phyloP scores from a whole-genome alignment of 805 yeast genomes.

The Starmerella floris region DNA sequence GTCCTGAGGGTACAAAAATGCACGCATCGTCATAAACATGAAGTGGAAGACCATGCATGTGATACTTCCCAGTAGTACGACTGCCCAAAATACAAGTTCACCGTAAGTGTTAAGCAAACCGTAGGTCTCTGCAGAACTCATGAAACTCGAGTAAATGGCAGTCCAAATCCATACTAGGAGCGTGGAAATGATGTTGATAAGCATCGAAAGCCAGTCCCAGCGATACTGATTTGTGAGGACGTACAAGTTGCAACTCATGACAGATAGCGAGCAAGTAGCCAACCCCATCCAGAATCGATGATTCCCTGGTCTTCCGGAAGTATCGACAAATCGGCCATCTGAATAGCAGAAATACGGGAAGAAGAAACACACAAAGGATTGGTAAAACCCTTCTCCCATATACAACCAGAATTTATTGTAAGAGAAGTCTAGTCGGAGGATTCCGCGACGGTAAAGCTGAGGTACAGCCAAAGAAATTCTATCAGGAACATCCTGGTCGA shows the following conservation, averaged over 20 bases:
- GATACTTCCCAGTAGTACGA: constrained; percentile 43
- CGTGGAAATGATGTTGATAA: constrained; percentile 43
- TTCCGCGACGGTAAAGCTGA: constrained; percentile 56
- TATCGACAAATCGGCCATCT: constrained; percentile 28
- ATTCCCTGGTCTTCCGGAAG: constrained; percentile 24
- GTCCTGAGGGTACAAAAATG: constrained; percentile 48
- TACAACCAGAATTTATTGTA: constrained; percentile 47
- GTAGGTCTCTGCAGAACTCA: constrained; percentile 44
- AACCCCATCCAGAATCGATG: constrained; percentile 67
- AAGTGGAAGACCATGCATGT: constrained; percentile 52
- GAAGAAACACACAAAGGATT: constrained; percentile 54
- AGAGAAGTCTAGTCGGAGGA: constrained; percentile 52
- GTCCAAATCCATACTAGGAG: constrained; percentile 60
- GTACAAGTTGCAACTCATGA: constrained; percentile 51
- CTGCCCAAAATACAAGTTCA: constrained; percentile 51
- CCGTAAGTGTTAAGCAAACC: constrained; percentile 55
- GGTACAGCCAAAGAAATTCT: constrained; percentile 56
- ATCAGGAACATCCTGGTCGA: constrained; percentile 69
- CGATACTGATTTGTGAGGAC: constrained; percentile 55
- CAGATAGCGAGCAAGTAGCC: constrained; percentile 48
- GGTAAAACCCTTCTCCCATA: constrained; percentile 63
- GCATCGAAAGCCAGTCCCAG: constrained; percentile 62
- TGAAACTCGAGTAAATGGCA: constrained; percentile 58
- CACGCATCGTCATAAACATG: constrained; percentile 37
- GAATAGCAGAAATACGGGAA: constrained; percentile 52